phyloP scores from a whole-genome alignment of 1,139 yeast species.

The Schizosaccharomyces versatilis region DNA sequence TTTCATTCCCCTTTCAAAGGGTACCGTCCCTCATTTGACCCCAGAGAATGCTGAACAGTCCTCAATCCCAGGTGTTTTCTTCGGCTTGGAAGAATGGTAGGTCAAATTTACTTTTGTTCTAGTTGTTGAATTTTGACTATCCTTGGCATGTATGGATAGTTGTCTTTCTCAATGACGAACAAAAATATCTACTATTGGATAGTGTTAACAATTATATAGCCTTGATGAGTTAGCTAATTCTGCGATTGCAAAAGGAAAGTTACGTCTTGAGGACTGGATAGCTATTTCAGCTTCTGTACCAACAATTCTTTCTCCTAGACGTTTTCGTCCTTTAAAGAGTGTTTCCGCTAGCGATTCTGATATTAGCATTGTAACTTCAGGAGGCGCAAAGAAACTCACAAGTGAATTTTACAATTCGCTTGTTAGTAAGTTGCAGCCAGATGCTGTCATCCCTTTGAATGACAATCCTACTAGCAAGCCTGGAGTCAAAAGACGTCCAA shows the following conservation, averaged over 20 bases:
- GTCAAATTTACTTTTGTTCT: neutral
- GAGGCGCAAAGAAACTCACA: neutral
- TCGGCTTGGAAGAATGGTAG: conserved; percentile 2
- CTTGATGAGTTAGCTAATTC: neutral
- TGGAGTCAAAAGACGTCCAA: neutral
- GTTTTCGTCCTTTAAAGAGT: neutral
- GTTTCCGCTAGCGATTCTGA: neutral
- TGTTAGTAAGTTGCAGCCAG: neutral
- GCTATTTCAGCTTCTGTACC: neutral
- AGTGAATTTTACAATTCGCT: neutral
- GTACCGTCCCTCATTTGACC: conserved; percentile 3
- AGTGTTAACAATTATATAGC: neutral
- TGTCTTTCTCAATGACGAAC: too few species aligned
- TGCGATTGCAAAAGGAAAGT: neutral
- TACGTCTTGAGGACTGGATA: neutral
- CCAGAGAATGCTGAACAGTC: conserved; percentile 1
- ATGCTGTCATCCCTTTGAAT: neutral
- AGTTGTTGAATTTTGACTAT: neutral
- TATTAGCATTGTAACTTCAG: neutral
- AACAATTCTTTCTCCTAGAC: neutral
- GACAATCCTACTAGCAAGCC: neutral
- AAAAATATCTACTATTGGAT: too few species aligned
- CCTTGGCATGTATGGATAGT: neutral
- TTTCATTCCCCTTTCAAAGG: neutral
- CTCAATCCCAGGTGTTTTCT: conserved; percentile 1